Percentiles rank a stretch among this genome's conserved stretches.
Evolutionary conservation across 1,284 basidiomycete species (phyloP).

Genomic region (Melampsora americana): DNA sequence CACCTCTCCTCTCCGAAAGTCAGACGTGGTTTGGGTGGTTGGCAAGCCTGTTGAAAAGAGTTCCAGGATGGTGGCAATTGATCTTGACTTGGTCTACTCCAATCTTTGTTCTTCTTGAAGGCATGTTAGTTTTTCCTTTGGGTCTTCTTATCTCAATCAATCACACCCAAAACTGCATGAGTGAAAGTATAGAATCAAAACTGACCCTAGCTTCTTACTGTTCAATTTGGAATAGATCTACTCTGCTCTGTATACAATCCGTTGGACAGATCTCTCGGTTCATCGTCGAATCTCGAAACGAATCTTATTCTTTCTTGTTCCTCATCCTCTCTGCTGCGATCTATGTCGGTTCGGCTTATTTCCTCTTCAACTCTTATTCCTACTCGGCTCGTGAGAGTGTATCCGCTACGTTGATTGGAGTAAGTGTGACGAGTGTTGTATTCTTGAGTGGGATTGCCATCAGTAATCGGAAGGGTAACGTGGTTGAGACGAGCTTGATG

Average conservation of each 20-base stretch:
- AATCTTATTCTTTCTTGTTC: slow-evolving; percentile 45
- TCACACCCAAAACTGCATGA: too few relatives aligned
- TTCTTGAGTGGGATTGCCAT: slow-evolving; percentile 90
- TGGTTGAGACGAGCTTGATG: slow-evolving; percentile 83
- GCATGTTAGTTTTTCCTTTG: slow-evolving; percentile 64
- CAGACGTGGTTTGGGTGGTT: slow-evolving; percentile 55
- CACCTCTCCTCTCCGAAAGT: neutral
- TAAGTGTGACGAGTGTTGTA: slow-evolving; percentile 66
- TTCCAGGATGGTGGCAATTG: slow-evolving; percentile 68
- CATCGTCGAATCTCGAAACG: slow-evolving; percentile 34
- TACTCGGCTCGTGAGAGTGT: slow-evolving; percentile 73
- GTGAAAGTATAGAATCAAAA: neutral
- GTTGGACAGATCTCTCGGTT: slow-evolving; percentile 41
- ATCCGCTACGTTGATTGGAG: slow-evolving; percentile 77
- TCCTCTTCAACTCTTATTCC: slow-evolving; percentile 61
- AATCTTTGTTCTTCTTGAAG: slow-evolving; percentile 74
- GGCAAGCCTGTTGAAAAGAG: slow-evolving; percentile 64
- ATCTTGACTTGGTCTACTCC: slow-evolving; percentile 69
- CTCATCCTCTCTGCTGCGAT: slow-evolving; percentile 46
- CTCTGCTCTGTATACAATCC: slow-evolving; percentile 40
- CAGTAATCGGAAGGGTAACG: slow-evolving; percentile 78
- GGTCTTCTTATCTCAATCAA: neutral
- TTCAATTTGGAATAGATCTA: slow-evolving; percentile 10
- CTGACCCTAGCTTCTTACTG: neutral
- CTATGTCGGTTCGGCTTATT: slow-evolving; percentile 50